phyloP scores from a whole-genome alignment of 73 alveolate genomes.

The Blepharisma japonicum region DNA sequence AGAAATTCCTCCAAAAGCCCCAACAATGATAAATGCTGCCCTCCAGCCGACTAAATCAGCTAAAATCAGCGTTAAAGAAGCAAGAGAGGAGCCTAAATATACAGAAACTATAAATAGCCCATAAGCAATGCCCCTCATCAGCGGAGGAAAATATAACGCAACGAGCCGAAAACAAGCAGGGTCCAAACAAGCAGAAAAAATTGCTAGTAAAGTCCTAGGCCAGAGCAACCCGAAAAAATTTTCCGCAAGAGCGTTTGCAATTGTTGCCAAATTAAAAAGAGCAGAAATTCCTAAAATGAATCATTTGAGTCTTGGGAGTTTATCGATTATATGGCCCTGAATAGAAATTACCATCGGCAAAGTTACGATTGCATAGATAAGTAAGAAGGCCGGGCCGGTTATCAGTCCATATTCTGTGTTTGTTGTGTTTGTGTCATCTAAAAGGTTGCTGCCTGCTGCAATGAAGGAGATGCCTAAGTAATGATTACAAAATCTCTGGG shows the following conservation, averaged over 20 bases:
- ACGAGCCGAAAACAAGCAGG: neutral
- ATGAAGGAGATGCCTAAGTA: slow-evolving; percentile 3
- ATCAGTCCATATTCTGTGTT: slow-evolving; percentile 5
- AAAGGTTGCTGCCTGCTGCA: slow-evolving; percentile 15
- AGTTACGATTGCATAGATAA: slow-evolving; percentile 19
- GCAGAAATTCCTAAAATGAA: slow-evolving; percentile 9
- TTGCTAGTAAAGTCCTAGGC: slow-evolving; percentile 12
- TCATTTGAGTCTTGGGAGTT: slow-evolving; percentile 2
- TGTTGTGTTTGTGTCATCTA: neutral
- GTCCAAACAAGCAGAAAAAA: slow-evolving; percentile 20
- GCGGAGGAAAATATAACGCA: neutral
- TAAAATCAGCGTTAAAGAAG: neutral
- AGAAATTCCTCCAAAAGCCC: neutral
- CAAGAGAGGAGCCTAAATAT: slow-evolving; percentile 7
- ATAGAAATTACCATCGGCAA: neutral
- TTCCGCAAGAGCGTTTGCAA: neutral
- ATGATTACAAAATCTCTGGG: slow-evolving; percentile 9
- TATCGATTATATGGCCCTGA: slow-evolving; percentile 16
- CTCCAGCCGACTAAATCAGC: slow-evolving; percentile 10
- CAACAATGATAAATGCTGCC: neutral
- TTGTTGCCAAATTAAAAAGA: neutral
- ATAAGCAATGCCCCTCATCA: neutral
- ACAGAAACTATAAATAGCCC: slow-evolving; percentile 4
- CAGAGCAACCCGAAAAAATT: neutral
- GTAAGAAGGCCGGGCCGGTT: slow-evolving; percentile 16